Evolutionary conservation across 2,329 filamentous ascomycete species (phyloP).

Genomic region (Zasmidium citrigriseum): DNA sequence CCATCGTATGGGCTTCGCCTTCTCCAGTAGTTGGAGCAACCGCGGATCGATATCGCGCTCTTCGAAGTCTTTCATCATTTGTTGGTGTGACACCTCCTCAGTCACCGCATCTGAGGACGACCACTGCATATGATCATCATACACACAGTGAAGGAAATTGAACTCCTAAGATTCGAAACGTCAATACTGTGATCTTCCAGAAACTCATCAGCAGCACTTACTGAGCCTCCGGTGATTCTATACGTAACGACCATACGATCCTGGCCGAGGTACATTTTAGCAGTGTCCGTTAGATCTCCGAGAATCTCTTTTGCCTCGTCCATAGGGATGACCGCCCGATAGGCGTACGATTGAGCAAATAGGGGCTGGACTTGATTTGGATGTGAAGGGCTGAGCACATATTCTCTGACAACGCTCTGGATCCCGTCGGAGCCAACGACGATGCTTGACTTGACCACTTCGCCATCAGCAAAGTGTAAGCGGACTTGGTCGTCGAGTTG

Average conservation of each 20-base stretch:
- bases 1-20: neutral
- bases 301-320: slow-evolving; percentile 41
- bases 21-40: neutral
- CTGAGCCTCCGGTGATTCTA: slow-evolving; percentile 5
- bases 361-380: slow-evolving; percentile 27
- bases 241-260: slow-evolving; percentile 6
- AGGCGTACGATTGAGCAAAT: slow-evolving; percentile 33
- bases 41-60: neutral
- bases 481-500: slow-evolving; percentile 40
- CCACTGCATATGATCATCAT: neutral
- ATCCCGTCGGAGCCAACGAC: slow-evolving; percentile 35
- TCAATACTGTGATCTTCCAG: neutral
- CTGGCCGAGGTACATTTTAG: slow-evolving; percentile 33
- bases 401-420: slow-evolving; percentile 3
- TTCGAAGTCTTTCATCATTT: neutral
- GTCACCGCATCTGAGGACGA: neutral
- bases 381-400: slow-evolving; percentile 26
- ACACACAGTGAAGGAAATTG: neutral
- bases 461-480: slow-evolving; percentile 39
- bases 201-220: neutral
- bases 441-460: slow-evolving; percentile 41
- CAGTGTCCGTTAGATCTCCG: slow-evolving; percentile 32
- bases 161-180: neutral
- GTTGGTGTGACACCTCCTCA: neutral
- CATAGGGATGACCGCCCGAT: slow-evolving; percentile 36